Evolutionary conservation across 257 asterid species (phyloP).

Genomic region (Capsicum pubescens): DNA sequence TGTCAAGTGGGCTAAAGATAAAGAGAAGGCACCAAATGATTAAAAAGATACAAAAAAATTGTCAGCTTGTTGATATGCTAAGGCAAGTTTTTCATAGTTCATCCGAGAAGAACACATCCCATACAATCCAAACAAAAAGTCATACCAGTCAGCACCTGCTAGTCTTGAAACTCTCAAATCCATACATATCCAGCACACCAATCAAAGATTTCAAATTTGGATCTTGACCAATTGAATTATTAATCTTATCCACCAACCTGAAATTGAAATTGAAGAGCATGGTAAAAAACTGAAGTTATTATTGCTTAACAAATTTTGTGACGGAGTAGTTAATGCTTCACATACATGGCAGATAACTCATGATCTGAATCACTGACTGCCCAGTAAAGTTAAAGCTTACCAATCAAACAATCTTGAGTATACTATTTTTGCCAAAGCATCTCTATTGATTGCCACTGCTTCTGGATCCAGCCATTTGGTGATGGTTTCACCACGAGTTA

Average conservation of each 20-base stretch:
- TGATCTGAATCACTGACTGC: slow-evolving; percentile 10
- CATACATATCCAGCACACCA: slow-evolving; percentile 90
- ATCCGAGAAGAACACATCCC: slow-evolving; percentile 35
- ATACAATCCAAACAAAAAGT: slow-evolving; percentile 56
- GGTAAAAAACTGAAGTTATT: background rate
- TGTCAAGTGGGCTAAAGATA: background rate
- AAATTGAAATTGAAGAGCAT: slow-evolving; percentile 23
- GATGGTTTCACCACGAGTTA: slow-evolving; percentile 38
- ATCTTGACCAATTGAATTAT: slow-evolving; percentile 79
- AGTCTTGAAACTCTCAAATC: slow-evolving; percentile 93
- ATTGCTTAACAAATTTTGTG: background rate
- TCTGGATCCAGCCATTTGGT: slow-evolving; percentile 41
- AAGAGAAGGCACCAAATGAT: background rate
- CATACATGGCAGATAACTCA: background rate
- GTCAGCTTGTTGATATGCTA: background rate
- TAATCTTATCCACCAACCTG: slow-evolving; percentile 86
- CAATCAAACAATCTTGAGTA: slow-evolving; percentile 41
- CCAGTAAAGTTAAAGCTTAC: slow-evolving; percentile 29
- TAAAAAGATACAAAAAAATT: background rate
- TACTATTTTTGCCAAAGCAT: slow-evolving; percentile 39
- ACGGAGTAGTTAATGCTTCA: background rate
- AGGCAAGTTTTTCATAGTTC: background rate
- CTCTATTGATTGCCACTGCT: slow-evolving; percentile 40
- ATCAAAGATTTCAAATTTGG: slow-evolving; percentile 67
- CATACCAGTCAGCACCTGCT: slow-evolving; percentile 92